These are phyloP conservation scores for Aspergillus arachidicola DNA, from an alignment of 2,329 filamentous ascomycete species.

Conservation along the genomic window DNA sequence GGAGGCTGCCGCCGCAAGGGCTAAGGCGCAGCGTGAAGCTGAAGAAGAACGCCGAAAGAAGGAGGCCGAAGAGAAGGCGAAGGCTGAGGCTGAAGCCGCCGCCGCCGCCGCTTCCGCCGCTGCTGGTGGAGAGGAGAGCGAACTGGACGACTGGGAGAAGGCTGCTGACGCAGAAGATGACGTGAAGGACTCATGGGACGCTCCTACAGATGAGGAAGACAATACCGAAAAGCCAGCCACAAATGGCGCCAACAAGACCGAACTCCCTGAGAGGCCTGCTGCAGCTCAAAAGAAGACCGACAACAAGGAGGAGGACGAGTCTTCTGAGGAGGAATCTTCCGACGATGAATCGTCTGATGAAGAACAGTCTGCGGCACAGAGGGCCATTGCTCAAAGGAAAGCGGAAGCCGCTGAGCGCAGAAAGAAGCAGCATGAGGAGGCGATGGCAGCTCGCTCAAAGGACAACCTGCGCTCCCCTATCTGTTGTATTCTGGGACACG, in stretches of 20 bases:
- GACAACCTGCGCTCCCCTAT: slow-evolving; percentile 96
- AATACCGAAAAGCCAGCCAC: slow-evolving; percentile 50
- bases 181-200: slow-evolving; percentile 95
- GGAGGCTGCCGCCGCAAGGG: slow-evolving; percentile 51
- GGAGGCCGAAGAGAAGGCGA: slow-evolving; percentile 70
- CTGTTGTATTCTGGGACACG: slow-evolving; percentile 99
- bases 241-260: slow-evolving; percentile 29
- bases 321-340: slow-evolving; percentile 41
- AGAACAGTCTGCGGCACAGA: slow-evolving; percentile 70
- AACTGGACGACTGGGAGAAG: slow-evolving; percentile 81
- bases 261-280: slow-evolving; percentile 14
- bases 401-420: slow-evolving; percentile 85
- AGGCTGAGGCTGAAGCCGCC: slow-evolving; percentile 78
- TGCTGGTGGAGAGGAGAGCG: slow-evolving; percentile 55
- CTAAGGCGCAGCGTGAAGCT: slow-evolving; percentile 48
- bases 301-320: slow-evolving; percentile 27
- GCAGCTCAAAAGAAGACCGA: slow-evolving; percentile 15
- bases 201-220: slow-evolving; percentile 62
- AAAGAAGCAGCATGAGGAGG: slow-evolving; percentile 87
- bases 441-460: slow-evolving; percentile 84
- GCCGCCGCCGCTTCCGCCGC: slow-evolving; percentile 61
- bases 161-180: slow-evolving; percentile 70
- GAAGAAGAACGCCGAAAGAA: slow-evolving; percentile 61
- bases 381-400: slow-evolving; percentile 76
- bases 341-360: slow-evolving; percentile 62